phyloP scores from a whole-genome alignment of 192 early-diverging fungal species.

The Linnemannia hyalina region DNA sequence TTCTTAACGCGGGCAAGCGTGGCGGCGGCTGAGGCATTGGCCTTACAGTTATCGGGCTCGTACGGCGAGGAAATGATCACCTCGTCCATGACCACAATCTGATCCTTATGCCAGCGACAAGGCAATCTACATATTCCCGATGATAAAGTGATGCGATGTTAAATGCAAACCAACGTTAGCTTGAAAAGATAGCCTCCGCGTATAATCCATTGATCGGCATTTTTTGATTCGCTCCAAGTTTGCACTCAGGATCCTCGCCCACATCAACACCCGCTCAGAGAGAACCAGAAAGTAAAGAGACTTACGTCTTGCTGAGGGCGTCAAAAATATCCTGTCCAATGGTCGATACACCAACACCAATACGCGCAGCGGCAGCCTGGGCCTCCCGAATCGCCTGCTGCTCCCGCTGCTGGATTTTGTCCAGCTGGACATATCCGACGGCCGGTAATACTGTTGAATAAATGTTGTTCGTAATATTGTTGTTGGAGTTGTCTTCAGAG shows the following conservation, averaged over 20 bases:
- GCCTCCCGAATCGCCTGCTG: slow-evolving; percentile 63
- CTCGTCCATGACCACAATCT: slow-evolving; percentile 87
- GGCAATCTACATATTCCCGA: slow-evolving; percentile 67
- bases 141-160: neutral
- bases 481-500: slow-evolving; percentile 8
- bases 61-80: slow-evolving; percentile 83
- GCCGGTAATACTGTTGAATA: slow-evolving; percentile 57
- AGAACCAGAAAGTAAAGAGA: neutral
- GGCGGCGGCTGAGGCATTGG: slow-evolving; percentile 63
- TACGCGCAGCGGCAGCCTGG: slow-evolving; percentile 63
- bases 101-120: slow-evolving; percentile 81
- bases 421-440: slow-evolving; percentile 64
- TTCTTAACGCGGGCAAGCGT: slow-evolving; percentile 81
- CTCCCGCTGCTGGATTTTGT: slow-evolving; percentile 66
- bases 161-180: neutral
- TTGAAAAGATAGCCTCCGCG: neutral
- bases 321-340: slow-evolving; percentile 85
- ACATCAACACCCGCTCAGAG: neutral
- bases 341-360: slow-evolving; percentile 85
- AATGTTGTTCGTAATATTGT: slow-evolving; percentile 10
- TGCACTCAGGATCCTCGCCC: neutral
- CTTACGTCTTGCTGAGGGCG: slow-evolving; percentile 83
- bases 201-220: neutral
- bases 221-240: neutral
- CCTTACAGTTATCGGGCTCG: slow-evolving; percentile 75